Conservation (phyloP, 495 filamentous ascomycete genomes). For the Xanthoparmelia taractica region DNA sequence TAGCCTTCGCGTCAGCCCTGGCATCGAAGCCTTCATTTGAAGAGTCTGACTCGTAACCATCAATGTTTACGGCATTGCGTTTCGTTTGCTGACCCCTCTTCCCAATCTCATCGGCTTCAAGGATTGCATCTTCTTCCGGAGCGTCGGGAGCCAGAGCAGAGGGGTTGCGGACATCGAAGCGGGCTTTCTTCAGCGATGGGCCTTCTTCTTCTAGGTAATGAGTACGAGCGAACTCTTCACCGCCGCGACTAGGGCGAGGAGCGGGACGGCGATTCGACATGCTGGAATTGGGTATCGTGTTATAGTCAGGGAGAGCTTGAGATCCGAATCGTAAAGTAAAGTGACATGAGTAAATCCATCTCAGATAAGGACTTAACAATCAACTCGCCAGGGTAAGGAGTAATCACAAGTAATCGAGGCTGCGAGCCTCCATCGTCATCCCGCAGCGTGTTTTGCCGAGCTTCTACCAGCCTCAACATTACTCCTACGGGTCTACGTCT, state of each 20-base stretch:
- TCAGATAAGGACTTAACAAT: not conserved
- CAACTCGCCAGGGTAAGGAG: not conserved
- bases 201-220: constrained; percentile 52
- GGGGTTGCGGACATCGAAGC: constrained; percentile 92
- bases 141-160: constrained; percentile 76
- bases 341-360: not conserved
- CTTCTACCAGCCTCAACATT: constrained; percentile 2
- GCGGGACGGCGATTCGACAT: constrained; percentile 41
- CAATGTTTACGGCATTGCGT: constrained; percentile 86
- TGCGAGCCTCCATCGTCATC: no score
- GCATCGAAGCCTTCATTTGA: constrained; percentile 84
- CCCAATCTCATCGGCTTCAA: constrained; percentile 90
- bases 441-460: not conserved
- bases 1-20: constrained; percentile 52
- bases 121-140: constrained; percentile 67
- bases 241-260: constrained; percentile 72
- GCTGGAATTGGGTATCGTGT: not conserved
- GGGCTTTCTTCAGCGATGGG: constrained; percentile 67
- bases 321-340: not conserved
- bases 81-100: constrained; percentile 68
- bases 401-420: no score
- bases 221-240: constrained; percentile 67
- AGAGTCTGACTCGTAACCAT: constrained; percentile 93
- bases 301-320: not conserved
- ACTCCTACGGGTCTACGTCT: not conserved